Base-by-base conservation (phyloP, 2,329 filamentous ascomycete species). In the Leptographium galeiforme region DNA sequence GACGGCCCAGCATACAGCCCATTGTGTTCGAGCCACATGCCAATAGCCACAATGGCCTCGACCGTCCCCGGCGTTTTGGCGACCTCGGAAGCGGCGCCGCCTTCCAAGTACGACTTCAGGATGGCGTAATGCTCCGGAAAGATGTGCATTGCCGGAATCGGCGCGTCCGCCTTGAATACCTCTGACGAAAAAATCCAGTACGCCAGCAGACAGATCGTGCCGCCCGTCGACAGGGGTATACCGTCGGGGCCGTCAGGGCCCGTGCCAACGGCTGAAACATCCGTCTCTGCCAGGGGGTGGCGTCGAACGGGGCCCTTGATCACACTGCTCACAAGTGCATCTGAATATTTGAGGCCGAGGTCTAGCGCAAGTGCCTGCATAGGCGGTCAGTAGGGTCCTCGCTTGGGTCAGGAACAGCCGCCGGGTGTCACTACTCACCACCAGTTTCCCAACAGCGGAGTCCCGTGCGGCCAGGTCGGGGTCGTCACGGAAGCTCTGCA, bases 381-480 rank as follows among this genome's bases (percentile, higher is more conserved):
- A 10, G 8, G n/a, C 4, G 19, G 8, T 25, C 43, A 40, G 38
- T 34, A 33, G 13, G 19, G 2, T 33, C 13, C 43, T 25, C 18
- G 18, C 6, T 8, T 18, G 16, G 14, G 18, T 7, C 12, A 19
- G 8, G 40, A 19, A 19, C 10, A 16, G 25, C 13, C 25, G 25
- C 25, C 12, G 25, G 12, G 43, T 1, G 39, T 25, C 5, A 25
- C 12, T 59, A 57, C 58, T 38, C 68, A 84, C 81, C 57, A 82
- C 82, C 30, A 90, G 68, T 62, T 89, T 82, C 0, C 86, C 85
- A n/a, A 87, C 74, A 48, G 85, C 76, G 8, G 78, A 76, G 57
- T 87, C 80, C 55, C 79, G 74, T 16, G 76, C 76, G 55, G 80
- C 74, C 36, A 88, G 67, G 43, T 74, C 68, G 43, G 81, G 74